phyloP scores from a whole-genome alignment of 148 eudicot genomes.

The Euryodendron excelsum region DNA sequence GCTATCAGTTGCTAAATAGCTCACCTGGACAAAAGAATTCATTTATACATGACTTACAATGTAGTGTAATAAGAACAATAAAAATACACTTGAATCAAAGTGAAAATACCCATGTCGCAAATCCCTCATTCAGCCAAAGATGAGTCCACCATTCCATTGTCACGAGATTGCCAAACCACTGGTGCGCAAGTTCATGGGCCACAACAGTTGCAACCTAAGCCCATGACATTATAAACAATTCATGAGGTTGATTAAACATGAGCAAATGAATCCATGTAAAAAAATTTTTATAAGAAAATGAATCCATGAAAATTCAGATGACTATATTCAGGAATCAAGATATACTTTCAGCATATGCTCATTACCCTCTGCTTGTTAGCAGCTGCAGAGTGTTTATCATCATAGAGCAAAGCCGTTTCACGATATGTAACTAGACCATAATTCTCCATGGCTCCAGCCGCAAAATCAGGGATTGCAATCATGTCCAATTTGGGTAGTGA shows the following conservation, averaged over 20 bases:
- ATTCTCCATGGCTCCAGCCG: conserved; percentile 98
- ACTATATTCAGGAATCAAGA: not conserved
- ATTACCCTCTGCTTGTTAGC: conserved; percentile 91
- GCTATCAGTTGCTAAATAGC: conserved; percentile 83
- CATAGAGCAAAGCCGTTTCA: conserved; percentile 90
- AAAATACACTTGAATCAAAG: not conserved
- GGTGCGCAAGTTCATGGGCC: conserved; percentile 97
- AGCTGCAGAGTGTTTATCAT: conserved; percentile 94
- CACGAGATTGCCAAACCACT: conserved; percentile 99
- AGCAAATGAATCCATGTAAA: conserved; percentile 8
- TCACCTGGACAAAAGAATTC: conserved; percentile 48
- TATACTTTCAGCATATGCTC: conserved; percentile 9
- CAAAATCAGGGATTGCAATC: conserved; percentile 98
- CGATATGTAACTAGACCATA: conserved; percentile 95
- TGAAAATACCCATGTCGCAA: conserved; percentile 89
- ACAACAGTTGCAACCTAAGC: conserved; percentile 88
- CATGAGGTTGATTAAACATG: conserved; percentile 1
- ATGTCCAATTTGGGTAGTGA: conserved; percentile 90
- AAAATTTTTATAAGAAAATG: no score
- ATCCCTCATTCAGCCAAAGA: conserved; percentile 96
- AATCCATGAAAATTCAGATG: not conserved
- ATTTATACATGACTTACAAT: not conserved
- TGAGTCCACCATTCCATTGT: conserved; percentile 99
- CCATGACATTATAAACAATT: not conserved
- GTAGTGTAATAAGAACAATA: not conserved